Conservation (phyloP, 2,329 filamentous ascomycete species). For the Sarocladiaceae sp. region DNA sequence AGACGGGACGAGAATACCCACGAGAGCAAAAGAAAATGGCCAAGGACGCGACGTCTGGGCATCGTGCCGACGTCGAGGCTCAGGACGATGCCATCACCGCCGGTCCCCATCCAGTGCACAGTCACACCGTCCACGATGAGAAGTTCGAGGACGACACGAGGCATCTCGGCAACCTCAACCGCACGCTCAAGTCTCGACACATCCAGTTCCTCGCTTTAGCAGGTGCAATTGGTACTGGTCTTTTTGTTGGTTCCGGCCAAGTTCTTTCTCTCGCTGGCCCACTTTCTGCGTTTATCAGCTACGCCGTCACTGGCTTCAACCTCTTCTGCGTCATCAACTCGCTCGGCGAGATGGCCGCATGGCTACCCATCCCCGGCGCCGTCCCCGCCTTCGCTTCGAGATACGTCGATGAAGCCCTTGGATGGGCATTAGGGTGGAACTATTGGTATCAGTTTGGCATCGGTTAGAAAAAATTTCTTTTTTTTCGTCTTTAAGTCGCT, state of each 20-base stretch:
- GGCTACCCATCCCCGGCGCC: conserved; percentile 52
- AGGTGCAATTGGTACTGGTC: conserved; percentile 36
- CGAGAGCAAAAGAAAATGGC: no score
- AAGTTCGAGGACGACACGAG: conserved; percentile 19
- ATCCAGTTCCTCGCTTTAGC: conserved; percentile 36
- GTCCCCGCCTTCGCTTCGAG: conserved; percentile 42
- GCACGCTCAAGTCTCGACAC: conserved; percentile 33
- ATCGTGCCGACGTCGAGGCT: conserved; percentile 2
- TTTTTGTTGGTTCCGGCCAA: conserved; percentile 38
- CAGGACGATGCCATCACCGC: neutral
- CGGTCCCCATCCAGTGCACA: neutral
- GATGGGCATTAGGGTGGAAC: conserved; percentile 44
- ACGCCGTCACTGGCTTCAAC: conserved; percentile 37
- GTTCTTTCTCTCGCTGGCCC: conserved; percentile 36
- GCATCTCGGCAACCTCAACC: conserved; percentile 28
- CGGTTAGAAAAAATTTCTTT: no score
- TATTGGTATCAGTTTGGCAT: conserved; percentile 47
- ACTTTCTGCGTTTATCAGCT: conserved; percentile 33
- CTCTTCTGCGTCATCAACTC: conserved; percentile 41
- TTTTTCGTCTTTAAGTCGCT: no score
- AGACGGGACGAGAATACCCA: neutral
- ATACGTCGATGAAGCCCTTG: conserved; percentile 40
- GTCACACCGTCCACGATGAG: conserved; percentile 8
- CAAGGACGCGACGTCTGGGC: neutral
- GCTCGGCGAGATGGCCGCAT: conserved; percentile 55